A percentile compares a stretch with the other conserved stretches of the same genome.
These are phyloP conservation scores for Solanum gracilifrons DNA, from an alignment of 257 asterid species.

Conservation along the genomic window DNA sequence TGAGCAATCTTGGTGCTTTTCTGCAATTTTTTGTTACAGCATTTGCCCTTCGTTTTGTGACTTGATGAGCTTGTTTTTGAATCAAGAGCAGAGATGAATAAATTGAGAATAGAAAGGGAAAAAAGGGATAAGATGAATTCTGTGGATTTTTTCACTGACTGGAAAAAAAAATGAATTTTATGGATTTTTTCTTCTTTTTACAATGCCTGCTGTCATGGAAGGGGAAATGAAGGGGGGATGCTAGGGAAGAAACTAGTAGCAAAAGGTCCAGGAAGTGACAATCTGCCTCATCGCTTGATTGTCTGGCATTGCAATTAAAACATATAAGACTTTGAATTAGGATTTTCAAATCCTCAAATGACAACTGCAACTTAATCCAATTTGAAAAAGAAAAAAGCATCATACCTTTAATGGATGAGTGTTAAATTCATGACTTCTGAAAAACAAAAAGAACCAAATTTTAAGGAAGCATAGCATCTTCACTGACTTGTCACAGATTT, in stretches of 20 bases:
- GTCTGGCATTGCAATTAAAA: not conserved
- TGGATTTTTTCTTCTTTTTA: not conserved
- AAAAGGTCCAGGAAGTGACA: not conserved
- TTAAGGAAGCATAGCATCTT: not conserved
- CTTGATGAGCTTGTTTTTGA: not conserved
- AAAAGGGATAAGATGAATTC: not conserved
- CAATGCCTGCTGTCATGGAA: not conserved
- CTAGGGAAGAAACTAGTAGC: not conserved
- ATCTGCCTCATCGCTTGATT: not conserved
- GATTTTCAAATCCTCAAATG: not conserved
- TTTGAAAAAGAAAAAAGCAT: not conserved
- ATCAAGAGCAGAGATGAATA: not conserved
- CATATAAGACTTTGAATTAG: not conserved
- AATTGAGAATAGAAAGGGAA: not conserved
- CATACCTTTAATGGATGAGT: not conserved
- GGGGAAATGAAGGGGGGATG: not conserved
- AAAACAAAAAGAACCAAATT: not conserved
- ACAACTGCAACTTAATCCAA: not conserved
- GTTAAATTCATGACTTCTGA: not conserved
- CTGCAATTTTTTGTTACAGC: not conserved
- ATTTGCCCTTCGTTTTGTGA: not conserved
- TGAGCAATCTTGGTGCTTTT: not conserved
- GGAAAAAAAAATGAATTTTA: not conserved
- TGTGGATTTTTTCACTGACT: not conserved
- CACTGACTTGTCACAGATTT: not conserved